Conservation (phyloP, 2,329 filamentous ascomycete genomes). For the Coniochaeta sp. region DNA sequence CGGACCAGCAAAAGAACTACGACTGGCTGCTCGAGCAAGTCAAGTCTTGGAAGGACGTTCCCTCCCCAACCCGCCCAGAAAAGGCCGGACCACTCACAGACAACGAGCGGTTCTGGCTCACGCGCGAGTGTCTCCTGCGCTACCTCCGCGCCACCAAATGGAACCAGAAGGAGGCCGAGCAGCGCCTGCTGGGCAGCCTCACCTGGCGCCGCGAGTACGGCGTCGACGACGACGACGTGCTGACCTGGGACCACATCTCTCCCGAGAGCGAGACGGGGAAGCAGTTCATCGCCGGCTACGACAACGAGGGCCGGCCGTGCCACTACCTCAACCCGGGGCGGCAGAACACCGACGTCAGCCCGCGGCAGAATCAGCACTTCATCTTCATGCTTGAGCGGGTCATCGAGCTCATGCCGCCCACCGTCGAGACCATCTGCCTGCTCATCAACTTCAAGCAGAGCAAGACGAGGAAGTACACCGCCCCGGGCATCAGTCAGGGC, state of each 20-base stretch:
- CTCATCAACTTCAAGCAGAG: slow-evolving; percentile 87
- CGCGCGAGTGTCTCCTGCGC: slow-evolving; percentile 82
- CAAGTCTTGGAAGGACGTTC: slow-evolving; percentile 63
- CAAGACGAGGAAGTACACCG: slow-evolving; percentile 64
- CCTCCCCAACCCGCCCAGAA: slow-evolving; percentile 42
- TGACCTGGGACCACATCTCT: slow-evolving; percentile 81
- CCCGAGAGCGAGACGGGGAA: slow-evolving; percentile 96
- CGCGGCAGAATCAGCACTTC: slow-evolving; percentile 85
- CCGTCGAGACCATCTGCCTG: slow-evolving; percentile 79
- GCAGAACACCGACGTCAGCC: slow-evolving; percentile 85
- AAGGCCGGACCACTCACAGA: slow-evolving; percentile 64
- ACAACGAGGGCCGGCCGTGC: slow-evolving; percentile 78
- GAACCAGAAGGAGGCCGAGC: slow-evolving; percentile 66
- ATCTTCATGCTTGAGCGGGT: slow-evolving; percentile 93
- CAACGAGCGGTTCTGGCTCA: slow-evolving; percentile 81
- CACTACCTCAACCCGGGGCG: slow-evolving; percentile 83
- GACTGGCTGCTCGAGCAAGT: slow-evolving; percentile 64
- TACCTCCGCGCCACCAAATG: slow-evolving; percentile 94
- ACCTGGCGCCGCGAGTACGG: slow-evolving; percentile 90
- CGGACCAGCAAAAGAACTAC: slow-evolving; percentile 79
- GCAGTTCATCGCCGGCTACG: slow-evolving; percentile 82
- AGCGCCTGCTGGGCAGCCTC: slow-evolving; percentile 73
- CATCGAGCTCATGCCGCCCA: slow-evolving; percentile 78
- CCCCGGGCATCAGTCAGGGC: slow-evolving; percentile 67
- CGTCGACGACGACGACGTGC: slow-evolving; percentile 54